A percentile compares a stretch with the other conserved stretches of the same genome.
Evolutionary conservation across 2,329 filamentous ascomycete species (phyloP).

Genomic region (Xylariaceae sp.): DNA sequence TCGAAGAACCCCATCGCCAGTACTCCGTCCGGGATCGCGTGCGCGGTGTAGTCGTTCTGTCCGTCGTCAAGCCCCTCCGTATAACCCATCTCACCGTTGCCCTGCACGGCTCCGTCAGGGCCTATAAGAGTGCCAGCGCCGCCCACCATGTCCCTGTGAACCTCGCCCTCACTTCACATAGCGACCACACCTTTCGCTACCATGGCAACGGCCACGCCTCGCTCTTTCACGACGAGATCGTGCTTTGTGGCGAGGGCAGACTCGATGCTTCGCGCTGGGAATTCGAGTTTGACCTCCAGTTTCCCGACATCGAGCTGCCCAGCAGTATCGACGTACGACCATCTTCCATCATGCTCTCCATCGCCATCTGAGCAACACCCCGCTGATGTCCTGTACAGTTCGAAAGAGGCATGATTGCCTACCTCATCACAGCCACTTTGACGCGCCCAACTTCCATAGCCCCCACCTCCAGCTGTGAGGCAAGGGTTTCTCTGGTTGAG

Average conservation of each 20-base stretch:
- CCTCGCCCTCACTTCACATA: conserved; percentile 37
- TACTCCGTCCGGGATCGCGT: conserved; percentile 74
- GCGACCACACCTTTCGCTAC: conserved; percentile 49
- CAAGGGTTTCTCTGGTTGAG: conserved; percentile 75
- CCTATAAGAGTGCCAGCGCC: conserved; percentile 66
- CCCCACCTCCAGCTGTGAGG: conserved; percentile 74
- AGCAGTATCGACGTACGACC: conserved; percentile 86
- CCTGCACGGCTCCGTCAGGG: conserved; percentile 74
- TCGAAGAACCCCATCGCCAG: conserved; percentile 72
- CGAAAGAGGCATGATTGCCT: conserved; percentile 88
- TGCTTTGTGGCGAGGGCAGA: conserved; percentile 73
- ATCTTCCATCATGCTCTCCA: conserved; percentile 12
- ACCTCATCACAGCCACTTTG: conserved; percentile 83
- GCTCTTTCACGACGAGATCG: conserved; percentile 77
- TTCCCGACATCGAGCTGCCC: conserved; percentile 66
- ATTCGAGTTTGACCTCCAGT: conserved; percentile 72
- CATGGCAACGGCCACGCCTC: conserved; percentile 76
- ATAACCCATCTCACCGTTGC: conserved; percentile 78
- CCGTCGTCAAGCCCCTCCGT: conserved; percentile 67
- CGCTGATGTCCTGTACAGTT: conserved; percentile 57
- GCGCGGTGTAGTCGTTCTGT: conserved; percentile 67
- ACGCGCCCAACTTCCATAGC: conserved; percentile 85
- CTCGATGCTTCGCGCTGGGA: conserved; percentile 72
- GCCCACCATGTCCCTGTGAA: conserved; percentile 43
- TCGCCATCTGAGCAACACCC: background rate